These are phyloP conservation scores for Picochlorum sp. DNA, from an alignment of 139 green algal genomes.

Conservation along the genomic window DNA sequence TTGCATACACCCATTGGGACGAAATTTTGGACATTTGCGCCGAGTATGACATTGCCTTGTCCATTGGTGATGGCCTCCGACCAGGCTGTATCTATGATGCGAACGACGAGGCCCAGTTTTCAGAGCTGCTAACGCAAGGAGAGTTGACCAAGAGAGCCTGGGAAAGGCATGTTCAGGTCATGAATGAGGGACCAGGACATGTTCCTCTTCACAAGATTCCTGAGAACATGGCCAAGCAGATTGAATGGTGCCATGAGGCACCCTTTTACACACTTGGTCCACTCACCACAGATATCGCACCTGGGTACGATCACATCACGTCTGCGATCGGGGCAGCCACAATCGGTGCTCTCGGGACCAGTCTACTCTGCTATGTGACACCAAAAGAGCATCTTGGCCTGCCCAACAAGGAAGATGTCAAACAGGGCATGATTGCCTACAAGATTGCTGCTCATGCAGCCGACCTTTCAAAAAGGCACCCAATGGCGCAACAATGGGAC, in stretches of 20 bases:
- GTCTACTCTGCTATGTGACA: constrained; percentile 96
- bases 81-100: constrained; percentile 86
- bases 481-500: constrained; percentile 72
- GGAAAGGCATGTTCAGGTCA: constrained; percentile 92
- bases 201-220: constrained; percentile 95
- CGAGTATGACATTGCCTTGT: constrained; percentile 79
- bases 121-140: constrained; percentile 89
- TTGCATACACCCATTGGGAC: constrained; percentile 96
- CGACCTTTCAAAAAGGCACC: constrained; percentile 92
- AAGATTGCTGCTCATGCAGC: constrained; percentile 95
- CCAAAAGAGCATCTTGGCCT: constrained; percentile 97
- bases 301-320: constrained; percentile 97
- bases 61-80: constrained; percentile 85
- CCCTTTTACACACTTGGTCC: constrained; percentile 98
- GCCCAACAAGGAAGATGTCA: constrained; percentile 82
- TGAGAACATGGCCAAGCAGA: constrained; percentile 85
- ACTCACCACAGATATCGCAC: constrained; percentile 90
- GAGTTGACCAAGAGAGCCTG: constrained; percentile 88
- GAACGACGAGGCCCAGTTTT: constrained; percentile 94
- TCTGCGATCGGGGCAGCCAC: constrained; percentile 89
- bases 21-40: constrained; percentile 96
- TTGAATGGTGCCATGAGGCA: constrained; percentile 83
- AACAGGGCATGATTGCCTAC: constrained; percentile 91
- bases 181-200: constrained; percentile 92
- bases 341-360: constrained; percentile 83